These are phyloP conservation scores for Poronia punctata DNA, from an alignment of 495 filamentous ascomycete species.

Conservation along the genomic window DNA sequence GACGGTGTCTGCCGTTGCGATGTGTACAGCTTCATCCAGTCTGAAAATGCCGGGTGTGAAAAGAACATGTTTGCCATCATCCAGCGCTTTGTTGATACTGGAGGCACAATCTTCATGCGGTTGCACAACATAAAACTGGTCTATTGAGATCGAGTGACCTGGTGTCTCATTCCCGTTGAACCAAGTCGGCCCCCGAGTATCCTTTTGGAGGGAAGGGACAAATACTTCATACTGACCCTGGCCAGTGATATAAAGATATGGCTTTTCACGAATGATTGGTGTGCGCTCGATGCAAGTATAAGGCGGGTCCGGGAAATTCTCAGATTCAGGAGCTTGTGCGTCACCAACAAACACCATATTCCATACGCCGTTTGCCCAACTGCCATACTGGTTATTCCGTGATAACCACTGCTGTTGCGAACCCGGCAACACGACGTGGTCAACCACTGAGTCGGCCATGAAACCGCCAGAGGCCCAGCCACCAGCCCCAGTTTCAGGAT, in stretches of 20 bases:
- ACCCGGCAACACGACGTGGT: constrained; percentile 21
- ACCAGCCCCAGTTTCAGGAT: constrained; percentile 23
- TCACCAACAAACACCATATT: constrained; percentile 29
- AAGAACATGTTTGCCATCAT: constrained; percentile 19
- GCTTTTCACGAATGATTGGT: constrained; percentile 25
- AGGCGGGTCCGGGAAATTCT: constrained; percentile 16
- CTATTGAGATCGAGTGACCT: constrained; percentile 19
- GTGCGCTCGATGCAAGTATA: constrained; percentile 23
- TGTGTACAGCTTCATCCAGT: constrained; percentile 16
- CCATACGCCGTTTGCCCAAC: constrained; percentile 28
- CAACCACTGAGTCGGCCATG: constrained; percentile 26
- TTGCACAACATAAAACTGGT: constrained; percentile 20
- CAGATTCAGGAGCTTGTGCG: constrained; percentile 15
- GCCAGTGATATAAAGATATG: constrained; percentile 17
- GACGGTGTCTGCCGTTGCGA: constrained; percentile 16
- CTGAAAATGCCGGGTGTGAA: constrained; percentile 24
- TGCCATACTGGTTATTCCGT: constrained; percentile 26
- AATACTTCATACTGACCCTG: constrained; percentile 21
- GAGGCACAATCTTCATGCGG: constrained; percentile 13
- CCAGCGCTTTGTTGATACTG: constrained; percentile 18
- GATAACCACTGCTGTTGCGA: constrained; percentile 30
- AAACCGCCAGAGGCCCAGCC: constrained; percentile 29
- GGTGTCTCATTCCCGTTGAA: constrained; percentile 10
- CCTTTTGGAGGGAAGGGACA: constrained; percentile 18
- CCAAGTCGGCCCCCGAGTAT: constrained; percentile 23